These are phyloP conservation scores for Litchi chinensis DNA, from an alignment of 345 rosid genomes.

Conservation along the genomic window DNA sequence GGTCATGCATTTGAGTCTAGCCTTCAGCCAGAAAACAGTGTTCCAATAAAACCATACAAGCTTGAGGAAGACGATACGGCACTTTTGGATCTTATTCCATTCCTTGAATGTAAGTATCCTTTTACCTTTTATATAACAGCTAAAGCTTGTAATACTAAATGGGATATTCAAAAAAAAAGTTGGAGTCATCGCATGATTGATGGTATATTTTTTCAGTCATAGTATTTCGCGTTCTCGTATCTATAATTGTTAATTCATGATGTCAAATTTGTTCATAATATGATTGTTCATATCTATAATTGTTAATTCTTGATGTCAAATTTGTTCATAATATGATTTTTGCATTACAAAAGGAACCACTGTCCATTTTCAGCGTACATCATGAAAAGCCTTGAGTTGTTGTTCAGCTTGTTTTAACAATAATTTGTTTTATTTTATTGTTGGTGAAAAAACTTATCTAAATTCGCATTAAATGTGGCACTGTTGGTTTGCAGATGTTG, in stretches of 20 bases:
- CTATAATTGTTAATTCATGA: not conserved
- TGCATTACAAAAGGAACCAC: not conserved
- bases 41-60: slow-evolving; percentile 81
- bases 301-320: not conserved
- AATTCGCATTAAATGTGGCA: not conserved
- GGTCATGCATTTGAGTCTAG: slow-evolving; percentile 73
- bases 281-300: not conserved
- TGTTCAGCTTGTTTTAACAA: slow-evolving; percentile 1
- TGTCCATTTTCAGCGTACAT: not conserved
- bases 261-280: not conserved
- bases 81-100: slow-evolving; percentile 94
- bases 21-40: slow-evolving; percentile 91
- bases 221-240: not conserved
- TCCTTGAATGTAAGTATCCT: slow-evolving; percentile 81
- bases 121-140: not conserved
- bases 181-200: not conserved
- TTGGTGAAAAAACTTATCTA: not conserved
- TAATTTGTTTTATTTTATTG: not conserved
- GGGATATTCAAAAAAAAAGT: not conserved
- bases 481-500: slow-evolving; percentile 60
- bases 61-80: slow-evolving; percentile 81
- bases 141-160: not conserved
- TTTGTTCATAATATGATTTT: not conserved
- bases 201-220: not conserved
- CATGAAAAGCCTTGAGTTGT: not conserved